phyloP scores from a whole-genome alignment of 805 yeast species.

The Cyberlindnera saturnus region DNA sequence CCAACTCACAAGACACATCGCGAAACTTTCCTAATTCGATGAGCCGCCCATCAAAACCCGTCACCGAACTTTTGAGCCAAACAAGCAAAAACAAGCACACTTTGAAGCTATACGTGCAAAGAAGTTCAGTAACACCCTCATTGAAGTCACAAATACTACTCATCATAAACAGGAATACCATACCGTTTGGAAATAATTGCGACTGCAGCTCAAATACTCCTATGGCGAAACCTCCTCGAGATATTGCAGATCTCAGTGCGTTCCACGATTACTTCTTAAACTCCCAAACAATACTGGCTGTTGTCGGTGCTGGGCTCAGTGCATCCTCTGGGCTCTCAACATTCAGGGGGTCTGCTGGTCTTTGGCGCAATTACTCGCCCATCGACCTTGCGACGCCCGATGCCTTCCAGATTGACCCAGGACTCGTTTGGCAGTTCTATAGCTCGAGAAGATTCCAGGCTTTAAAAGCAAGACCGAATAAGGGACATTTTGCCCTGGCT shows the following conservation, averaged over 20 bases:
- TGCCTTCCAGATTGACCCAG: slow-evolving; percentile 79
- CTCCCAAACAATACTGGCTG: slow-evolving; percentile 48
- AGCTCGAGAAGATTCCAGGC: slow-evolving; percentile 63
- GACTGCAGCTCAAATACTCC: background rate
- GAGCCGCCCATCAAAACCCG: no score
- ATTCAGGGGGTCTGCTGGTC: slow-evolving; percentile 64
- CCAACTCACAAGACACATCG: no score
- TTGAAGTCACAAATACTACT: no score
- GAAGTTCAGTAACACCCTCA: no score
- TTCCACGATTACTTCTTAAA: slow-evolving; percentile 46
- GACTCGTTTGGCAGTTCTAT: slow-evolving; percentile 87
- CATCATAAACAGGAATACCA: no score
- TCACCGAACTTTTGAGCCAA: background rate
- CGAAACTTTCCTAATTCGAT: no score
- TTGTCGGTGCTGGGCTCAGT: slow-evolving; percentile 81
- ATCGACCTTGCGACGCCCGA: slow-evolving; percentile 89
- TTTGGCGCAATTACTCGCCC: slow-evolving; percentile 73
- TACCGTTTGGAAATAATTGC: no score
- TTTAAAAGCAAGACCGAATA: slow-evolving; percentile 61
- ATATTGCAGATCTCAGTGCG: slow-evolving; percentile 9
- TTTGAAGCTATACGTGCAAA: no score
- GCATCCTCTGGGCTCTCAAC: slow-evolving; percentile 74
- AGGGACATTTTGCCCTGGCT: slow-evolving; percentile 68
- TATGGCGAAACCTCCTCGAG: background rate
- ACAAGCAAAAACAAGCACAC: background rate